A percentile compares a stretch with the other conserved stretches of the same genome.
Conservation (phyloP, 768 basidiomycete genomes). For the Russula virescens region DNA sequence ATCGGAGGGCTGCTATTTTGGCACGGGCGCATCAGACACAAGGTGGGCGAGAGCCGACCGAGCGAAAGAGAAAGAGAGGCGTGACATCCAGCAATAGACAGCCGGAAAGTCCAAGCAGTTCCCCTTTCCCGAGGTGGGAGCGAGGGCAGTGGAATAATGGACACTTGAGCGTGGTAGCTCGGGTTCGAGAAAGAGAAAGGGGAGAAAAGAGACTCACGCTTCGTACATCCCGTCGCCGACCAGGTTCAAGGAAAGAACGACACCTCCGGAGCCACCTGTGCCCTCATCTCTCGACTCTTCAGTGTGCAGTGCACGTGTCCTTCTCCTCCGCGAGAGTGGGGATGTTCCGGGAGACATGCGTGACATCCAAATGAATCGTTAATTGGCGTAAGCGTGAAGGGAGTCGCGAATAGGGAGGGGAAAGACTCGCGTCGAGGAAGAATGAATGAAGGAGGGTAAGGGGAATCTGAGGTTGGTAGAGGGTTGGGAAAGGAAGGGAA, state of each 20-base stretch:
- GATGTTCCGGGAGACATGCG: not conserved
- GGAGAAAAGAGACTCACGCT: slow-evolving; percentile 43
- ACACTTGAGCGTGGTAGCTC: not conserved
- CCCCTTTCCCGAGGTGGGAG: not conserved
- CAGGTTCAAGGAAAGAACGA: slow-evolving; percentile 53
- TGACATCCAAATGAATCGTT: slow-evolving; percentile 7
- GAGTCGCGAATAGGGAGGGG: not conserved
- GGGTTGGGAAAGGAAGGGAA: not conserved
- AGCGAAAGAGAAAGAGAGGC: not conserved
- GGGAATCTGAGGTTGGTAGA: not conserved
- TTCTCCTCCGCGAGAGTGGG: slow-evolving; percentile 19
- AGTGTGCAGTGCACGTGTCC: slow-evolving; percentile 16
- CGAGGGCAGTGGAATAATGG: not conserved
- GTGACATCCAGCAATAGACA: not conserved
- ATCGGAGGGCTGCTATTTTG: not conserved
- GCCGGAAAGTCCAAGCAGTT: not conserved
- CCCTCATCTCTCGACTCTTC: slow-evolving; percentile 33
- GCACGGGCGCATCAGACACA: too few species aligned
- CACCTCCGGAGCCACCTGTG: slow-evolving; percentile 45
- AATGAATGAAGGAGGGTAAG: not conserved
- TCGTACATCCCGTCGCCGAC: slow-evolving; percentile 49
- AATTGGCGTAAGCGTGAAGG: not conserved
- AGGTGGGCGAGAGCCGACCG: not conserved
- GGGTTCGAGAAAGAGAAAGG: not conserved
- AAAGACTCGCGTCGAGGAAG: not conserved